Evolutionary conservation across 768 basidiomycete genomes (phyloP).

Genomic region (Cubamyces lactineus): DNA sequence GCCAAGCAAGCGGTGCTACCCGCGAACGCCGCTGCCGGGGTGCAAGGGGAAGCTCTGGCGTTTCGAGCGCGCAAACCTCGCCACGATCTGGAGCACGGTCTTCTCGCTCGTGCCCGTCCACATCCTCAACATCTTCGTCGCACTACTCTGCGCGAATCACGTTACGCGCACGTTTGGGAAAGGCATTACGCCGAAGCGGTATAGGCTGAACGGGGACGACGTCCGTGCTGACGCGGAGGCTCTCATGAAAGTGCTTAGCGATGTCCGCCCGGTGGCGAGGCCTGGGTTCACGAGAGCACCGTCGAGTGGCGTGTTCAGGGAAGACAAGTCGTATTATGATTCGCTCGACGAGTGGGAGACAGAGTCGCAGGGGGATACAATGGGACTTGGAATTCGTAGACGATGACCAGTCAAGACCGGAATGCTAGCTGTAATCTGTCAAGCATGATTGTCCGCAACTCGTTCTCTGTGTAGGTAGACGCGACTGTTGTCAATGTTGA

Average conservation of each 20-base stretch:
- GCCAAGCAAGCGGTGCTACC: constrained; percentile 60
- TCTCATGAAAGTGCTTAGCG: constrained; percentile 22
- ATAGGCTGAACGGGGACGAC: constrained; percentile 56
- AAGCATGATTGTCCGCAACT: no score
- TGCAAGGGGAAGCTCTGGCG: constrained; percentile 63
- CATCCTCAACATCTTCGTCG: constrained; percentile 58
- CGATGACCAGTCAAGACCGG: not conserved
- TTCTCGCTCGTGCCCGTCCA: constrained; percentile 65
- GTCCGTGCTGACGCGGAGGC: constrained; percentile 37
- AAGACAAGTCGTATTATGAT: constrained; percentile 27
- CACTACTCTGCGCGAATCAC: constrained; percentile 71
- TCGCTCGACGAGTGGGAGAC: not conserved
- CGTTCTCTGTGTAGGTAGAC: no score
- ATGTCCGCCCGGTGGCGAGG: constrained; percentile 25
- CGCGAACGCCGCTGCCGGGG: constrained; percentile 63
- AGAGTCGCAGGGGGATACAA: not conserved
- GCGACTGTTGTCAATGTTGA: no score
- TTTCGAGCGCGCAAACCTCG: constrained; percentile 55
- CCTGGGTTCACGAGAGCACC: constrained; percentile 27
- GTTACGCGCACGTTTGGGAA: constrained; percentile 64
- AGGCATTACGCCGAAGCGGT: constrained; percentile 61
- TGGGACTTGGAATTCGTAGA: constrained; percentile 1
- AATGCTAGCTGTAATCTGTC: no score
- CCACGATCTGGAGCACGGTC: constrained; percentile 49
- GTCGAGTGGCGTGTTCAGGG: constrained; percentile 27